Percentiles rank a stretch among this genome's conserved stretches.
Conservation (phyloP, 1,139 yeast genomes). For the Eremothecium sinecaudum region DNA sequence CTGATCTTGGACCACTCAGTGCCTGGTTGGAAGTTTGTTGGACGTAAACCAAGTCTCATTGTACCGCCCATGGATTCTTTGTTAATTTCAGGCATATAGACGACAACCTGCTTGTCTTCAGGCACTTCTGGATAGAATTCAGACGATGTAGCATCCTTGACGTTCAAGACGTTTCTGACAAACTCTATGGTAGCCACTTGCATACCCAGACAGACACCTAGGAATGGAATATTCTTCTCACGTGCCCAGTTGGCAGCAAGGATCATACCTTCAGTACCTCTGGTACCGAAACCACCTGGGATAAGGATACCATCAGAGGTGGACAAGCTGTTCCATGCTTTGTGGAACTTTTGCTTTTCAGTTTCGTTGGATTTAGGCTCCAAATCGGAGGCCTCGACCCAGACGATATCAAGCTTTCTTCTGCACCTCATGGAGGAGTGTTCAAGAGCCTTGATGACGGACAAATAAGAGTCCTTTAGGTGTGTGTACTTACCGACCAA, state of each 20-base stretch:
- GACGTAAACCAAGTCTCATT: slow-evolving; percentile 93
- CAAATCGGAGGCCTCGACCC: slow-evolving; percentile 93
- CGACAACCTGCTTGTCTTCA: slow-evolving; percentile 69
- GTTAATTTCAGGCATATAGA: slow-evolving; percentile 97
- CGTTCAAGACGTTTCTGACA: slow-evolving; percentile 71
- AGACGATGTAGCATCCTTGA: slow-evolving; percentile 64
- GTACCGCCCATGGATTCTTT: slow-evolving; percentile 96
- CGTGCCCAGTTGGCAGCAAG: slow-evolving; percentile 97
- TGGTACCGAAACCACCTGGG: slow-evolving; percentile 96
- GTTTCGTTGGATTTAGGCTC: slow-evolving; percentile 59
- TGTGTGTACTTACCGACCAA: slow-evolving; percentile 95
- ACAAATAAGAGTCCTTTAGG: slow-evolving; percentile 87
- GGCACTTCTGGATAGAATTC: slow-evolving; percentile 58
- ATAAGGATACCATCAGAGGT: slow-evolving; percentile 95
- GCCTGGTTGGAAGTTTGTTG: slow-evolving; percentile 67
- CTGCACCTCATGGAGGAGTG: slow-evolving; percentile 88
- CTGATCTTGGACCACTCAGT: slow-evolving; percentile 67
- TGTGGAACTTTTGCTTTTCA: slow-evolving; percentile 73
- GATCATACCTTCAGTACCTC: slow-evolving; percentile 98
- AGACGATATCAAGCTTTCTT: slow-evolving; percentile 73
- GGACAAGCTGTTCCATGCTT: slow-evolving; percentile 91
- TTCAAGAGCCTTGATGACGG: slow-evolving; percentile 91
- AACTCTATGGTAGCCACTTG: slow-evolving; percentile 96
- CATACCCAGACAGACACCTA: slow-evolving; percentile 96
- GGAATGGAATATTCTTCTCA: slow-evolving; percentile 83